These are phyloP conservation scores for Rhodotorula glutinis DNA, from an alignment of 1,284 basidiomycete species.

Conservation along the genomic window DNA sequence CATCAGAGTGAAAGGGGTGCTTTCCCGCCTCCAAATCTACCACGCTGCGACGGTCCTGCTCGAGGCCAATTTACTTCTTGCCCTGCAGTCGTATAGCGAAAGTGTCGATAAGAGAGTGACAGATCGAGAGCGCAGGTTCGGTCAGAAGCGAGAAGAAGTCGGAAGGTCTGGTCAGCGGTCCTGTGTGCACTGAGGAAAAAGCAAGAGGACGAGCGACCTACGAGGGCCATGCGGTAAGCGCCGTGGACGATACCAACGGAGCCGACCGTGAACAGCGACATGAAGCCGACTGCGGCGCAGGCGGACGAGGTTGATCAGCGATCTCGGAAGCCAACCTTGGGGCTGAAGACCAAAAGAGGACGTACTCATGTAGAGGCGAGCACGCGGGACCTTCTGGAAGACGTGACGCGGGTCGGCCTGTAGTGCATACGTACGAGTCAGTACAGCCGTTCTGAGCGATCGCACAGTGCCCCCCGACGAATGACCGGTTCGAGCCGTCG, in stretches of 20 bases:
- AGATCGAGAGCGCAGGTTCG: background rate
- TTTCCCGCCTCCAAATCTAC: too few species aligned
- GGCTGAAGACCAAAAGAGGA: background rate
- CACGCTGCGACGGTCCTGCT: too few species aligned
- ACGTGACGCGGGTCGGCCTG: constrained; percentile 41
- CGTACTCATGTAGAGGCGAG: constrained; percentile 43
- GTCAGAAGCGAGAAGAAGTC: background rate
- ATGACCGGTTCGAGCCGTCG: background rate
- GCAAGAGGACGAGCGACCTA: constrained; percentile 16
- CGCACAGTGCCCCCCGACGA: background rate
- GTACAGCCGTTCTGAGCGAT: background rate
- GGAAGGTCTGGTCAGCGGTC: background rate
- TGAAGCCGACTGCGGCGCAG: constrained; percentile 33
- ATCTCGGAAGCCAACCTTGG: background rate
- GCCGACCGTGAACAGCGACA: constrained; percentile 40
- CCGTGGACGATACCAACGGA: constrained; percentile 41
- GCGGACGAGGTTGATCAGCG: too few species aligned
- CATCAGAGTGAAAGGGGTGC: too few species aligned
- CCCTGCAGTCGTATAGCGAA: constrained; percentile 14
- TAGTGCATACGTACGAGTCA: background rate
- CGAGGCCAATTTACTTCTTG: constrained; percentile 30
- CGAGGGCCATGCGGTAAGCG: constrained; percentile 36
- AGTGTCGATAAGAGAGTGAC: fast-evolving
- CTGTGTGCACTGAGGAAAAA: too few species aligned
- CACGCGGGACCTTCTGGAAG: constrained; percentile 43